Evolutionary conservation across 1,139 yeast species (phyloP).

Genomic region (Scheffersomyces parashehatae): DNA sequence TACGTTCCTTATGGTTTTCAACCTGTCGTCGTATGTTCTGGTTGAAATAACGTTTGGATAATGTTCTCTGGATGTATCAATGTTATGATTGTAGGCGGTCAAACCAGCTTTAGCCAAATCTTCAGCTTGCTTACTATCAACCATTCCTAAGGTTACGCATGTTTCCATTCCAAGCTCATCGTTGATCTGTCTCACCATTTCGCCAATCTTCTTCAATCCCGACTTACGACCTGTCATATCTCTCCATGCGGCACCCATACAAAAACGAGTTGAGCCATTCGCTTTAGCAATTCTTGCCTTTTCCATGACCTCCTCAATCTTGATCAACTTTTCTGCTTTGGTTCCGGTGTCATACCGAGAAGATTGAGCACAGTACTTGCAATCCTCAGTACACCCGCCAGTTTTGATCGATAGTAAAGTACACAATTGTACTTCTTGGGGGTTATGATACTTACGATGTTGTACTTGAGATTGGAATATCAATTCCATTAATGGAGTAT

Average conservation of each 20-base stretch:
- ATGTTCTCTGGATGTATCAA: constrained; percentile 78
- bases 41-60: constrained; percentile 73
- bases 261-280: constrained; percentile 76
- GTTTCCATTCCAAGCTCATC: constrained; percentile 67
- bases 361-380: constrained; percentile 81
- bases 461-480: constrained; percentile 63
- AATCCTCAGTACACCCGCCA: constrained; percentile 83
- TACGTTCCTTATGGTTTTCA: constrained; percentile 64
- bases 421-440: constrained; percentile 71
- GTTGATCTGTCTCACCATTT: constrained; percentile 67
- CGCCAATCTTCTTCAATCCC: constrained; percentile 60
- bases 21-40: constrained; percentile 68
- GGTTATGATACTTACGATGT: constrained; percentile 68
- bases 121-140: constrained; percentile 60
- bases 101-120: constrained; percentile 66
- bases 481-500: constrained; percentile 66
- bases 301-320: constrained; percentile 59
- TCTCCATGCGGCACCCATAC: constrained; percentile 91
- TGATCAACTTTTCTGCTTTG: constrained; percentile 64
- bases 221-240: constrained; percentile 79
- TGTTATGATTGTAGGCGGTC: constrained; percentile 80
- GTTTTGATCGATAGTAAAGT: constrained; percentile 73
- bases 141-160: constrained; percentile 82
- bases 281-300: constrained; percentile 66
- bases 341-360: constrained; percentile 67